A percentile compares a stretch with the other conserved stretches of the same genome.
phyloP scores from a whole-genome alignment of 148 eudicot species.

The Arbutus unedo region DNA sequence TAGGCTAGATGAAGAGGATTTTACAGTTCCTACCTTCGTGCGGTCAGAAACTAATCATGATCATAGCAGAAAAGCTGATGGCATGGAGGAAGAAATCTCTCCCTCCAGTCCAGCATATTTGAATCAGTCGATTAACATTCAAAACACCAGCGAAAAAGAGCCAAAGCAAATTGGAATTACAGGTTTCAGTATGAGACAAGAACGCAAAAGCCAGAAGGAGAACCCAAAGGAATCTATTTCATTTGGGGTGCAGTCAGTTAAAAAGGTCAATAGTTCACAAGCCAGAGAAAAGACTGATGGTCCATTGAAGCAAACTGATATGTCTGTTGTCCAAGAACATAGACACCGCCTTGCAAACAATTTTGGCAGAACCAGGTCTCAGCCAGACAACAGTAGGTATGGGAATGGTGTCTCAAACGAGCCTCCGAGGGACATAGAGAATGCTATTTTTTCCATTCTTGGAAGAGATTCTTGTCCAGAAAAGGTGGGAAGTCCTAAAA shows the following conservation, averaged over 20 bases:
- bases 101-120: slow-evolving; percentile 24
- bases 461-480: slow-evolving; percentile 22
- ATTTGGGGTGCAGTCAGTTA: slow-evolving; percentile 13
- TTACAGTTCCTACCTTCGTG: slow-evolving; percentile 68
- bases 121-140: slow-evolving; percentile 19
- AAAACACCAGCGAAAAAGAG: slow-evolving; percentile 27
- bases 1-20: slow-evolving; percentile 72
- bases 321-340: slow-evolving; percentile 21
- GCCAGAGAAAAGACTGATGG: slow-evolving; percentile 25
- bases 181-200: slow-evolving; percentile 31
- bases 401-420: slow-evolving; percentile 27
- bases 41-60: slow-evolving; percentile 36
- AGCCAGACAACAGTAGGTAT: slow-evolving; percentile 21
- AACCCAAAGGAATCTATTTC: slow-evolving; percentile 19
- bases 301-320: slow-evolving; percentile 26
- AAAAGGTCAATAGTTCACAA: slow-evolving; percentile 23
- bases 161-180: slow-evolving; percentile 21
- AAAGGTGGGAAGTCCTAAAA: slow-evolving; percentile 25
- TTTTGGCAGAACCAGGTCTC: slow-evolving; percentile 22
- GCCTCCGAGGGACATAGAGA: slow-evolving; percentile 22
- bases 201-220: slow-evolving; percentile 23
- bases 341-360: slow-evolving; percentile 13
- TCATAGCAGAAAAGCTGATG: slow-evolving; percentile 19
- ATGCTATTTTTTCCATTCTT: slow-evolving; percentile 20
- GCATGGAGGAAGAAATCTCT: slow-evolving; percentile 24